These are phyloP conservation scores for Saprolegnia parasitica DNA, from an alignment of 352 stramenopile genomes.

Conservation along the genomic window DNA sequence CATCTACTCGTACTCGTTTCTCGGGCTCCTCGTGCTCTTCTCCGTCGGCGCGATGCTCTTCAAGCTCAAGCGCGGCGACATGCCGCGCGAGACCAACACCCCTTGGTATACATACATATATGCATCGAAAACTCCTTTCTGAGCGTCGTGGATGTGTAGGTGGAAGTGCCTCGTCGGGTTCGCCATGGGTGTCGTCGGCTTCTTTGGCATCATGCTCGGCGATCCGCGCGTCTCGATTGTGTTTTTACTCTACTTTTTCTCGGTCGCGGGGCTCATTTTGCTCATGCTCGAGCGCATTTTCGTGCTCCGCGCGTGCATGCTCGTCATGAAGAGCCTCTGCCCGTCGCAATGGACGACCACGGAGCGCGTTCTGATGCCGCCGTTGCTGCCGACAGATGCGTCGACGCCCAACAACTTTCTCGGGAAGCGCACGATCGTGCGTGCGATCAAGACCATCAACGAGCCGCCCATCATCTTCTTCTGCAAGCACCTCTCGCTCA, in stretches of 20 bases:
- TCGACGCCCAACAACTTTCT: conserved; percentile 21
- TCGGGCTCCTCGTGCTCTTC: conserved; percentile 83
- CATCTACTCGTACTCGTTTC: conserved; percentile 86
- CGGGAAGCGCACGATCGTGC: conserved; percentile 41
- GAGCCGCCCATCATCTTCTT: conserved; percentile 82
- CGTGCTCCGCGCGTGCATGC: conserved; percentile 48
- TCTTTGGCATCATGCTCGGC: conserved; percentile 49
- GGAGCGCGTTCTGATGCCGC: conserved; percentile 19
- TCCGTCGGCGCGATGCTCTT: conserved; percentile 73
- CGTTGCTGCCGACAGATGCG: conserved; percentile 7
- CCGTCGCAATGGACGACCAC: conserved; percentile 34
- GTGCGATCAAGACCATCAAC: conserved; percentile 46
- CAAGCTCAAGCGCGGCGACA: conserved; percentile 78
- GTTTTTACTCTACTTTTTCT: conserved; percentile 55
- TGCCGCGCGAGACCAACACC: conserved; percentile 63
- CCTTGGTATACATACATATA: conserved; percentile 45
- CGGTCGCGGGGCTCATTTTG: conserved; percentile 42
- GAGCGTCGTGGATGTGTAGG: background rate
- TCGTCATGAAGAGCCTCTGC: conserved; percentile 39
- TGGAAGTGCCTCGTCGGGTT: conserved; percentile 42
- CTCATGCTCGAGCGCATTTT: conserved; percentile 62
- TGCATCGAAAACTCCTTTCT: background rate
- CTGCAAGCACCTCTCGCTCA: conserved; percentile 78
- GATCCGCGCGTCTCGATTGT: conserved; percentile 44
- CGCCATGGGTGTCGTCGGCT: conserved; percentile 41